Evolutionary conservation across 73 alveolate genomes (phyloP).

Genomic region (Paramecium pentaurelia): DNA sequence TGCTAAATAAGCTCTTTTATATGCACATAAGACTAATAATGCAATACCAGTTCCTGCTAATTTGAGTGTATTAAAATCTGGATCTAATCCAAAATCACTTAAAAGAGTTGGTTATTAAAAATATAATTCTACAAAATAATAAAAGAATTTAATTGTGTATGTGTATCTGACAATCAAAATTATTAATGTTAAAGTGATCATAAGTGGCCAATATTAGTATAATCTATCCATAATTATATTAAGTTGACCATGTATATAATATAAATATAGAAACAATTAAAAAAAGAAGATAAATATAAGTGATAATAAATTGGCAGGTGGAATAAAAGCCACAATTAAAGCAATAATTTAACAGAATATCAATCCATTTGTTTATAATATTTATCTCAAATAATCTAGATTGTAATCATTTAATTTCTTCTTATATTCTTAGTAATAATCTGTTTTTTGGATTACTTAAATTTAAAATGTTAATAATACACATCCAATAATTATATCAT

Average conservation of each 20-base stretch:
- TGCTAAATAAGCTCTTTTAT: neutral
- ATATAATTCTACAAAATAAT: neutral
- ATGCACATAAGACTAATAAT: neutral
- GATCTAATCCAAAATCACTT: conserved; percentile 19
- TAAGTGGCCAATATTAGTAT: neutral
- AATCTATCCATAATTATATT: neutral
- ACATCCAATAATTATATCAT: conserved; percentile 24
- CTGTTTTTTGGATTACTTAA: neutral
- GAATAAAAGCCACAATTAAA: conserved; percentile 34
- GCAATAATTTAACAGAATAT: neutral
- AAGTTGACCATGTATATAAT: neutral
- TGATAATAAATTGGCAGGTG: conserved; percentile 30
- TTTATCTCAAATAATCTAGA: neutral
- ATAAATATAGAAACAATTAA: neutral
- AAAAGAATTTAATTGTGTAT: neutral
- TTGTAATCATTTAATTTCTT: neutral
- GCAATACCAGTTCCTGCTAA: conserved; percentile 28
- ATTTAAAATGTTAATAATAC: conserved; percentile 16
- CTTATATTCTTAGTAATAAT: neutral
- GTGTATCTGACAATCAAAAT: conserved; percentile 9
- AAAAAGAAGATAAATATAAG: neutral
- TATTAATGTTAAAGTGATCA: neutral
- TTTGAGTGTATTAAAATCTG: conserved; percentile 4
- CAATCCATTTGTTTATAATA: neutral
- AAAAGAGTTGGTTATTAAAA: conserved; percentile 25